Evolutionary conservation across 73 alveolate species (phyloP), one percentile per base, ranked within the genome.

Genomic region (Strombidium stylifer): DNA sequence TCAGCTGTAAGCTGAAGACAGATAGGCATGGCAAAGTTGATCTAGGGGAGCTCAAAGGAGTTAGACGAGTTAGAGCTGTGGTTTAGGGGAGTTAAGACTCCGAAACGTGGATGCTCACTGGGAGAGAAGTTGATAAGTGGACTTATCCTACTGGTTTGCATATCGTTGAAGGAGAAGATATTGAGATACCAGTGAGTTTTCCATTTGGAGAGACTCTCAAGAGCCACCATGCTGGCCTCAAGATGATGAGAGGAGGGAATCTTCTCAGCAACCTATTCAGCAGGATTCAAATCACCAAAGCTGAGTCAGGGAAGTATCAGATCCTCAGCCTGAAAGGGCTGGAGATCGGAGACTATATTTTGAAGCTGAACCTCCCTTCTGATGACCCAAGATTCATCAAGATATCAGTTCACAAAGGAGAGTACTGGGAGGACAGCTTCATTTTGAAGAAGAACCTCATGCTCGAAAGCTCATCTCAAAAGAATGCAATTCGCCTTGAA

Each of bases 1-100:
- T 0, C 0, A 0, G n/a, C 0, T 10, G 20, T 26, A 25, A 26
- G 24, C 30, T 82, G 20, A 75, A 54, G 46, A 74, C 87, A 35
- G 89, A 87, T 61, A 20, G 47, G 40, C 54, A 81, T 5, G 96
- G 96, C n/a, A 55, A 66, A 51, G 45, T 87, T 18, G 48, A 53
- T 59, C 73, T 87, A 39, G 94, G 94, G 5, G 48, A 52, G 23
- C 53, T 78, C 23, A n/a, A n/a, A n/a, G n/a, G n/a, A n/a, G 61
- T 61, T 59, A 73, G 61, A 12, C 53, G 73, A 1, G 10, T 0
- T 10, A 57, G 55, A 4, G 26, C 40, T 14, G 48, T 59, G 50
- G 6, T 7, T 7, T 3, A 26, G 24, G 5, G 20, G 51, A 7
- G 15, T n/a, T n/a, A n/a, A n/a, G n/a, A n/a, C 15, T 11, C 23